Conservation (phyloP, 2,329 filamentous ascomycete genomes). For the Botrytis medusae region DNA sequence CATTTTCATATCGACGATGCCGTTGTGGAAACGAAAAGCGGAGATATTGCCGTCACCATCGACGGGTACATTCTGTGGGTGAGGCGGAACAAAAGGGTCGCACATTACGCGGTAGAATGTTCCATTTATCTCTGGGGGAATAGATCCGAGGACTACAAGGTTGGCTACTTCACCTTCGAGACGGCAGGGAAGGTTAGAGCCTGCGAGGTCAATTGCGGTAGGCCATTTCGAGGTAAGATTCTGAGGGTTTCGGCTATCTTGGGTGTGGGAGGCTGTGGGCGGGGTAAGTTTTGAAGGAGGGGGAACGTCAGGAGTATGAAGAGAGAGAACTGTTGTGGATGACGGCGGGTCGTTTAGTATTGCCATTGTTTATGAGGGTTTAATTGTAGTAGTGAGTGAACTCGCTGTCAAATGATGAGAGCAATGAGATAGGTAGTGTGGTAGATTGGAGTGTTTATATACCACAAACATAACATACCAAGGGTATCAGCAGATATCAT, state of each 20-base stretch:
- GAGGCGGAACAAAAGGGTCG: slow-evolving; percentile 50
- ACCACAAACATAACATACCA: not conserved
- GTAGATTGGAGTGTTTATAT: not conserved
- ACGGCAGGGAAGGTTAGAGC: not conserved
- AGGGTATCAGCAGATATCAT: not conserved
- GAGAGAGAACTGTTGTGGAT: not conserved
- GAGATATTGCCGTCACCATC: slow-evolving; percentile 38
- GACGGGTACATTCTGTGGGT: slow-evolving; percentile 50
- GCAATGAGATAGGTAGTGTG: not conserved
- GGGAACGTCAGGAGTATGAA: not conserved
- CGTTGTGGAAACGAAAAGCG: slow-evolving; percentile 40
- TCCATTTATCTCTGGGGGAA: slow-evolving; percentile 45
- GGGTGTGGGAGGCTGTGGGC: not conserved
- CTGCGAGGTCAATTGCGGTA: not conserved
- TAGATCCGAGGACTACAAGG: slow-evolving; percentile 42
- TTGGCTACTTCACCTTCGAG: slow-evolving; percentile 42
- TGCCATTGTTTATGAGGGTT: not conserved
- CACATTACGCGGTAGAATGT: slow-evolving; percentile 46
- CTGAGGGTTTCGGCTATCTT: not conserved
- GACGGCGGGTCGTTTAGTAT: not conserved
- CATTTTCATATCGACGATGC: slow-evolving; percentile 39
- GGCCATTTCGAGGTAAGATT: not conserved
- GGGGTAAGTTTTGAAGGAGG: not conserved
- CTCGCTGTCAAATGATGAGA: not conserved
- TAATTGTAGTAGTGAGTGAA: not conserved